Conservation (phyloP, 495 filamentous ascomycete species). For the Chaetomidium leptoderma region DNA sequence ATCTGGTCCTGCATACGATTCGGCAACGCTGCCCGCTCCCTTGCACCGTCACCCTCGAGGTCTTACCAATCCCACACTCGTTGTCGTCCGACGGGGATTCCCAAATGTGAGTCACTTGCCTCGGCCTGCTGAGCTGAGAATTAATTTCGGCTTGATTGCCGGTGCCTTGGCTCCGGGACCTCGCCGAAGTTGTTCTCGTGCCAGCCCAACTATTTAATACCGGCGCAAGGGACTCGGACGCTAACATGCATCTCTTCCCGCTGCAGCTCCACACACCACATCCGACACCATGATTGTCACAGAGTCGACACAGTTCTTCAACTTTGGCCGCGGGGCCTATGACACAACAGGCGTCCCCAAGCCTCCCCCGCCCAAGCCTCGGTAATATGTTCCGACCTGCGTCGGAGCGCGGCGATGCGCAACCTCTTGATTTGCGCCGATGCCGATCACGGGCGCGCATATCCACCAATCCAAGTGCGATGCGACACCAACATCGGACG, state of each 20-base stretch:
- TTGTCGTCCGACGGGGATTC: slow-evolving; percentile 26
- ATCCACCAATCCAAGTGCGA: slow-evolving; percentile 6
- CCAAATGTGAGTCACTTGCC: slow-evolving; percentile 44
- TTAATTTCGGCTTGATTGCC: slow-evolving; percentile 16
- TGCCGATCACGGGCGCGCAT: slow-evolving; percentile 15
- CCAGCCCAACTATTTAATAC: slow-evolving; percentile 12
- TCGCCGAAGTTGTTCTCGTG: neutral
- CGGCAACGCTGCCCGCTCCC: slow-evolving; percentile 33
- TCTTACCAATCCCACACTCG: slow-evolving; percentile 36
- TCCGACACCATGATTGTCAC: slow-evolving; percentile 44
- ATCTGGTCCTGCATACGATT: slow-evolving; percentile 31
- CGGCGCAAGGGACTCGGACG: neutral
- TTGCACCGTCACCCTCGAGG: slow-evolving; percentile 35
- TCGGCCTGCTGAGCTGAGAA: slow-evolving; percentile 21
- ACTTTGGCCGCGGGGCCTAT: slow-evolving; percentile 56
- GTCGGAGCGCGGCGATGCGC: slow-evolving; percentile 9
- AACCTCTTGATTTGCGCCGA: slow-evolving; percentile 22
- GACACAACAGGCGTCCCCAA: slow-evolving; percentile 55
- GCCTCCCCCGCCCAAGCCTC: slow-evolving; percentile 52
- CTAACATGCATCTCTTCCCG: slow-evolving; percentile 27
- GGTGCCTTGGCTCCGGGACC: slow-evolving; percentile 6
- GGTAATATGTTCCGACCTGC: slow-evolving; percentile 29
- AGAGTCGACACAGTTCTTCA: slow-evolving; percentile 40
- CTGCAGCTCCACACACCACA: slow-evolving; percentile 16
- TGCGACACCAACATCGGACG: slow-evolving; percentile 2